phyloP scores from a whole-genome alignment of 106 monocot genomes.

The Triglochin maritima region DNA sequence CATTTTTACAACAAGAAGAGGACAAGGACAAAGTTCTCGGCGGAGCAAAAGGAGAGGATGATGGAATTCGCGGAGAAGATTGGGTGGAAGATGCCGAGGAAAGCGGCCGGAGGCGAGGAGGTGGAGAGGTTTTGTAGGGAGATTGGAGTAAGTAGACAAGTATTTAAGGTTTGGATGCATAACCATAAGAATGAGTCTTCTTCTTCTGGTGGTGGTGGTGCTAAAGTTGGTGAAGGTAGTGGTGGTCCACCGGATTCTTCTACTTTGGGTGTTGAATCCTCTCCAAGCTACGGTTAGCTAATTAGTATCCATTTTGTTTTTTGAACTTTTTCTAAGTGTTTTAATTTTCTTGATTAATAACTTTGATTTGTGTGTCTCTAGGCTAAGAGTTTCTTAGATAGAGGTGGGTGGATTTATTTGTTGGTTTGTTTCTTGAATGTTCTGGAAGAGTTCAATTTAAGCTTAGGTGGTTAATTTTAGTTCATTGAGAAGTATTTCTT shows the following conservation, averaged over 20 bases:
- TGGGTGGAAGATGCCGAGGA: slow-evolving; percentile 33
- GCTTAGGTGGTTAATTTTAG: no score
- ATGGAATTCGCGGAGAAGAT: slow-evolving; percentile 42
- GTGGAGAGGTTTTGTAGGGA: slow-evolving; percentile 44
- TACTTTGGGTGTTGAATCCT: no score
- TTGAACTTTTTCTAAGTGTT: no score
- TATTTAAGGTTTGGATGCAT: slow-evolving; percentile 64
- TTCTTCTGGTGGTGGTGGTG: not conserved
- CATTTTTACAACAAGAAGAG: slow-evolving; percentile 13
- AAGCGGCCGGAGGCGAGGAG: slow-evolving; percentile 20
- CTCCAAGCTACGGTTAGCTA: no score
- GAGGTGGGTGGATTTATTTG: no score
- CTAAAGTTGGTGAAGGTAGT: not conserved
- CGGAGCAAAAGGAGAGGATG: slow-evolving; percentile 61
- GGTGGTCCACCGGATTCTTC: not conserved
- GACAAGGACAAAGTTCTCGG: slow-evolving; percentile 47
- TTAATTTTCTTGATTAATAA: no score
- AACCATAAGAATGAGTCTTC: slow-evolving; percentile 23
- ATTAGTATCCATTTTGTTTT: no score
- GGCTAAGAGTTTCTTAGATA: no score
- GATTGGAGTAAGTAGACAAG: slow-evolving; percentile 42
- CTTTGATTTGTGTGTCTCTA: no score
- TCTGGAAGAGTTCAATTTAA: no score
- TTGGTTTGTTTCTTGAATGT: no score
- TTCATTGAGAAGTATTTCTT: no score